A percentile compares a stretch with the other conserved stretches of the same genome.
Conservation (phyloP, 805 yeast genomes). For the Debaryomyces maramus region DNA sequence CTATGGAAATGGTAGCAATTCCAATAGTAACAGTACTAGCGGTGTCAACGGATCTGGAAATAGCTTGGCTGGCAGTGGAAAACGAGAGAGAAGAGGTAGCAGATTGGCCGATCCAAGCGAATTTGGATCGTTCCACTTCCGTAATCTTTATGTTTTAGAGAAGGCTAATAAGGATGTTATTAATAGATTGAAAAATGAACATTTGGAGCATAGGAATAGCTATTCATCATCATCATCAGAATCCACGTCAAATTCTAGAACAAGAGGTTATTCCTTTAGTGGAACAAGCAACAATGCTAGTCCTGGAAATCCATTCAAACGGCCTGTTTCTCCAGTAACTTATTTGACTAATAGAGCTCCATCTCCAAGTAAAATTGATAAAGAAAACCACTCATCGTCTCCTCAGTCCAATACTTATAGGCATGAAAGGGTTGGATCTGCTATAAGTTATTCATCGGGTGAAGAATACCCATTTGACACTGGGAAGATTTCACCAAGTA, state of each 20-base stretch:
- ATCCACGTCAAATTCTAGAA: slow-evolving; percentile 35
- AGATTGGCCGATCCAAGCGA: slow-evolving; percentile 71
- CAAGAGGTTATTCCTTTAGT: slow-evolving; percentile 36
- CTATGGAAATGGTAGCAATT: slow-evolving; percentile 12
- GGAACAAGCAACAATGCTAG: slow-evolving; percentile 14
- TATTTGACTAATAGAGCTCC: slow-evolving; percentile 15
- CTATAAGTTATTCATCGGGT: slow-evolving; percentile 30
- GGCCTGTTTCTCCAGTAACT: slow-evolving; percentile 47
- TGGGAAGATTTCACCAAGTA: slow-evolving; percentile 6
- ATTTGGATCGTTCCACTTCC: slow-evolving; percentile 90
- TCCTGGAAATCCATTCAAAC: slow-evolving; percentile 39
- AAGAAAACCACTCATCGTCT: slow-evolving; percentile 9
- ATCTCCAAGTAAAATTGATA: slow-evolving; percentile 26
- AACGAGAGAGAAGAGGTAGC: slow-evolving; percentile 70
- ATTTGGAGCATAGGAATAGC: slow-evolving; percentile 58
- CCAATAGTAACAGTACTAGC: slow-evolving; percentile 5
- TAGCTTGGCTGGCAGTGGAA: slow-evolving; percentile 20
- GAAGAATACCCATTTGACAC: slow-evolving; percentile 27
- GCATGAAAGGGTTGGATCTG: slow-evolving; percentile 35
- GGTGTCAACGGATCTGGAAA: slow-evolving; percentile 19
- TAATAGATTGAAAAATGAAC: slow-evolving; percentile 81
- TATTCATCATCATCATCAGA: slow-evolving; percentile 52
- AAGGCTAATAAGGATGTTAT: slow-evolving; percentile 93
- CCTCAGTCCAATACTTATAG: slow-evolving; percentile 16
- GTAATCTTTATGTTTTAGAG: slow-evolving; percentile 86